These are phyloP conservation scores for Termitomyces sp. DNA, from an alignment of 1,284 basidiomycete genomes.

Conservation along the genomic window DNA sequence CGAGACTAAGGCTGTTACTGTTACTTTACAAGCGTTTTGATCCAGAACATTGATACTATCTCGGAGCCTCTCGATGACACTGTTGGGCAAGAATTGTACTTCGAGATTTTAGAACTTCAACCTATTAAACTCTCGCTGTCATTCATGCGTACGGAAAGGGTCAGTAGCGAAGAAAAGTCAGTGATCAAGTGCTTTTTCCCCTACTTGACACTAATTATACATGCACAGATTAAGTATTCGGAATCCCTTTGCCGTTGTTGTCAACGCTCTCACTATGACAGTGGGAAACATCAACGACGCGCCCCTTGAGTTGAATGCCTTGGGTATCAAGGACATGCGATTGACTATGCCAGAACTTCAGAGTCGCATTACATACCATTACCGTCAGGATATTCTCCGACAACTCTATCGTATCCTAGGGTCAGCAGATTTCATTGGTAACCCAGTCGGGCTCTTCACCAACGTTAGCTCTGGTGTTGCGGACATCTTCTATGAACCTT, in stretches of 20 bases:
- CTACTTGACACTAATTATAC: background rate
- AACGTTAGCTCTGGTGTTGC: slow-evolving; percentile 99
- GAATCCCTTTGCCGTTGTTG: slow-evolving; percentile 90
- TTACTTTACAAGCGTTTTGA: slow-evolving; percentile 54
- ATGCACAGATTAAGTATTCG: slow-evolving; percentile 66
- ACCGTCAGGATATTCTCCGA: slow-evolving; percentile 89
- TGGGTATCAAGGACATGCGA: slow-evolving; percentile 94
- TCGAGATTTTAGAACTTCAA: slow-evolving; percentile 96
- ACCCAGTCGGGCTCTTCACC: slow-evolving; percentile 95
- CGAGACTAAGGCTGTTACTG: background rate
- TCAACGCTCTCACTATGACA: slow-evolving; percentile 96
- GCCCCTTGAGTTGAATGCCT: slow-evolving; percentile 91
- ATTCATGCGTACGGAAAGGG: slow-evolving; percentile 94
- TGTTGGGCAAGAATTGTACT: slow-evolving; percentile 84
- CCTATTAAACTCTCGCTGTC: slow-evolving; percentile 91
- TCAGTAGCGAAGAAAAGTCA: slow-evolving; percentile 91
- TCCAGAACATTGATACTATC: slow-evolving; percentile 72
- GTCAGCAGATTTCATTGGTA: slow-evolving; percentile 92
- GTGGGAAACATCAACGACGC: slow-evolving; percentile 97
- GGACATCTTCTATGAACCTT: slow-evolving; percentile 99
- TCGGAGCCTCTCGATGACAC: slow-evolving; percentile 69
- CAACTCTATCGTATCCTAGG: slow-evolving; percentile 97
- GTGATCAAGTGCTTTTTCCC: slow-evolving; percentile 21
- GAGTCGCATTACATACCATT: slow-evolving; percentile 86
- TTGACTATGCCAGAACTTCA: slow-evolving; percentile 83